A percentile compares a stretch with the other conserved stretches of the same genome.
phyloP scores from a whole-genome alignment of 1,139 yeast genomes.

The Scheffersomyces titani region DNA sequence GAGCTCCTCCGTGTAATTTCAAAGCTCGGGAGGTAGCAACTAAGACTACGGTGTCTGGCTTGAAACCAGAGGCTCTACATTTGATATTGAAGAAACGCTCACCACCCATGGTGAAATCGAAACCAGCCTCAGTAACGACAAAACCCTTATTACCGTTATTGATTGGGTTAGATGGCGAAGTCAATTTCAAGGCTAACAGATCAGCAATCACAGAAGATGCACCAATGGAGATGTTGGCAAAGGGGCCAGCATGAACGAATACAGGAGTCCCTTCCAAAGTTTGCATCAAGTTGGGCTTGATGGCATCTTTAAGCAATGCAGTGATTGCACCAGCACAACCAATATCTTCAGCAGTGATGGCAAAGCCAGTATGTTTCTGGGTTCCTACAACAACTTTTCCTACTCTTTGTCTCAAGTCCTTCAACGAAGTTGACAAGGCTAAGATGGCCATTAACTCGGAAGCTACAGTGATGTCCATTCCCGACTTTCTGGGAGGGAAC shows the following conservation, averaged over 20 bases:
- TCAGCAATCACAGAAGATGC: slow-evolving; percentile 83
- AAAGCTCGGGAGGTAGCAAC: slow-evolving; percentile 82
- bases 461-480: slow-evolving; percentile 83
- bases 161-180: slow-evolving; percentile 49
- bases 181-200: slow-evolving; percentile 66
- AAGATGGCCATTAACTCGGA: slow-evolving; percentile 81
- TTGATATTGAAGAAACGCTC: slow-evolving; percentile 81
- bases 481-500: slow-evolving; percentile 69
- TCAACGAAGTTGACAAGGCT: slow-evolving; percentile 66
- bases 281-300: slow-evolving; percentile 84
- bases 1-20: slow-evolving; percentile 82
- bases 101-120: slow-evolving; percentile 89
- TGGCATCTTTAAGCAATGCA: slow-evolving; percentile 76
- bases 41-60: slow-evolving; percentile 72
- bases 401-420: slow-evolving; percentile 68
- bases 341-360: slow-evolving; percentile 76
- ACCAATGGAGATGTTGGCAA: slow-evolving; percentile 83
- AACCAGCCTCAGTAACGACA: slow-evolving; percentile 84
- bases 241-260: slow-evolving; percentile 84
- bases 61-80: slow-evolving; percentile 72
- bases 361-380: slow-evolving; percentile 55
- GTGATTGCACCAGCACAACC: slow-evolving; percentile 83
- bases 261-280: slow-evolving; percentile 85
- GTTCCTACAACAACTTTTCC: slow-evolving; percentile 74
- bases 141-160: slow-evolving; percentile 54